phyloP scores from a whole-genome alignment of 371 early-diverging fungal species.

The Mortierella sp. region DNA sequence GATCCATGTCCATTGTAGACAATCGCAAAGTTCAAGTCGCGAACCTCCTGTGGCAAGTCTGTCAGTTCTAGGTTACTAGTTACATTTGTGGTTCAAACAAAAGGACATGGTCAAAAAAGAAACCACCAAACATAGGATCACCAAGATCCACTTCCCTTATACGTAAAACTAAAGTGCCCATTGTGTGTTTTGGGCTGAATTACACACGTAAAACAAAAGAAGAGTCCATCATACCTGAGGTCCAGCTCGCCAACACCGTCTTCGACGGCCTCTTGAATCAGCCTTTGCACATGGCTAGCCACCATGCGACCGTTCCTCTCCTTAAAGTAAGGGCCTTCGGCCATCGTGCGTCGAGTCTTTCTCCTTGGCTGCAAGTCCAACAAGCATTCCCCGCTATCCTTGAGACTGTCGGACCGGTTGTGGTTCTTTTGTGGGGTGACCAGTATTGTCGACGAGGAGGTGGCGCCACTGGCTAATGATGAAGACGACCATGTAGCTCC shows the following conservation, averaged over 20 bases:
- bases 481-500: background rate
- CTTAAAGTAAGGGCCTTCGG: slow-evolving; percentile 36
- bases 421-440: slow-evolving; percentile 24
- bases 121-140: background rate
- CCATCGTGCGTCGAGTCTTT: slow-evolving; percentile 38
- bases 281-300: slow-evolving; percentile 60
- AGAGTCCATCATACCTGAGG: slow-evolving; percentile 60
- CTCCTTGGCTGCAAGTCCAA: slow-evolving; percentile 35
- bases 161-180: background rate
- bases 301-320: slow-evolving; percentile 37
- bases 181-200: background rate
- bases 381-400: slow-evolving; percentile 22
- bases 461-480: background rate
- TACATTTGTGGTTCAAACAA: background rate
- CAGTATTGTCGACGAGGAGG: background rate
- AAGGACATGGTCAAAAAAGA: background rate
- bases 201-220: background rate
- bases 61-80: slow-evolving; percentile 63
- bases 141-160: background rate
- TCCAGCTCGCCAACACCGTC: slow-evolving; percentile 67
- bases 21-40: slow-evolving; percentile 65
- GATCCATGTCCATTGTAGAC: slow-evolving; percentile 61
- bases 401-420: slow-evolving; percentile 24
- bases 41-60: slow-evolving; percentile 67
- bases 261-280: slow-evolving; percentile 66